Base-by-base conservation (phyloP, 805 yeast genomes). In the Wickerhamomyces bovis region DNA sequence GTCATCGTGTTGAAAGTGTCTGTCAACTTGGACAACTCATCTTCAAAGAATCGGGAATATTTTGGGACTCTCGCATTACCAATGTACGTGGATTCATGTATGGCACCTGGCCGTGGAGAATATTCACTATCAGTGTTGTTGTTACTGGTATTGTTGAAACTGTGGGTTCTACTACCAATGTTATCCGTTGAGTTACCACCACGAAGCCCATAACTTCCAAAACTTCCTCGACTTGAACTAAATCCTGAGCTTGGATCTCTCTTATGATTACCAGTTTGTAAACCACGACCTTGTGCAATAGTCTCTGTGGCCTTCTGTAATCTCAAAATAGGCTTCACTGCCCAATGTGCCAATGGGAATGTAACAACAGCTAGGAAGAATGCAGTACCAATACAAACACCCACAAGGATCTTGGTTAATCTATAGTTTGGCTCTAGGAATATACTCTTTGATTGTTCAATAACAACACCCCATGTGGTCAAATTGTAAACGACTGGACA, bases 1-100 rank as follows among this genome's bases (percentile, higher is more conserved):
- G 95, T 82, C 97, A 92, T 89, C 19, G 83, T 82, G 57, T 90
- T 89, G 65, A 90, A 92, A 0, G 96, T 92, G 33, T 83, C 90
- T 0, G 95, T 83, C 26, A 92, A 69, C 56, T 89, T 96, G 0
- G 92, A 84, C 40, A 92, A 72, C 65, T 92, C 99, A 69, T 94
- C 97, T 39, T 78, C 72, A 58, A 85, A 78, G 23, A 83, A 55
- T 40, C 81, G 68, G 62, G 79, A 53, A 39, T 67, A 53, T 57
- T 66, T 68, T 0, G 83, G 80, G 2, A 77, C 71, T 44, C 71
- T 61, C 3, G 71, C 72, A 42, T 63, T 62, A 19, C 62, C 61
- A 30, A 70, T 51, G 38, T 67, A 68, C 2, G 73, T 62, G 6
- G 66, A 41, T 26, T 44, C 59, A 53, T 39, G 54, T 42, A 12